A percentile compares a stretch with the other conserved stretches of the same genome.
phyloP scores from a whole-genome alignment of 495 filamentous ascomycete species.

The Usnea hakonensis region DNA sequence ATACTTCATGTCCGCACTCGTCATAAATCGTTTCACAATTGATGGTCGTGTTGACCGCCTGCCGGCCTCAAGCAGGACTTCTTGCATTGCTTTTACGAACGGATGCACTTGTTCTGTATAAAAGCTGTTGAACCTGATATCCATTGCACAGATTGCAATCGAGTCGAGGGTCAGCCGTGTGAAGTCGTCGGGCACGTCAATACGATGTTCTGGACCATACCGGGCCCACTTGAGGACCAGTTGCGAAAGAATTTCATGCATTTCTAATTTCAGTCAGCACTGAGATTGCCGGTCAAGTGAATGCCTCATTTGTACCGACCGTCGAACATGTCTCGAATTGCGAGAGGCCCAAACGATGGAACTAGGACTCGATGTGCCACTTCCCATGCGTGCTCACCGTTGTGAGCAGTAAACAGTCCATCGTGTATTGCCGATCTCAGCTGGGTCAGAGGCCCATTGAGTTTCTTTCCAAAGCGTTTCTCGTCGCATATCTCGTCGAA shows the following conservation, averaged over 20 bases:
- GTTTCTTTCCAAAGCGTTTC: slow-evolving; percentile 53
- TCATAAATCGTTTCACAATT: slow-evolving; percentile 38
- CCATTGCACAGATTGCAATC: slow-evolving; percentile 66
- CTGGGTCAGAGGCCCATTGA: slow-evolving; percentile 41
- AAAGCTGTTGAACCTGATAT: slow-evolving; percentile 67
- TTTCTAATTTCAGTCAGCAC: slow-evolving; percentile 35
- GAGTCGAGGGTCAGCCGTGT: slow-evolving; percentile 68
- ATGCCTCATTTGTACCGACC: slow-evolving; percentile 16
- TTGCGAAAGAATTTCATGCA: slow-evolving; percentile 62
- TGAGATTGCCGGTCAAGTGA: not conserved
- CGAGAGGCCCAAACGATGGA: slow-evolving; percentile 65
- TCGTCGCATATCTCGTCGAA: slow-evolving; percentile 63
- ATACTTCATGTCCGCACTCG: slow-evolving; percentile 47
- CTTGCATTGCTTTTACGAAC: slow-evolving; percentile 58
- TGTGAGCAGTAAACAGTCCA: slow-evolving; percentile 61
- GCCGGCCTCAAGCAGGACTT: slow-evolving; percentile 49
- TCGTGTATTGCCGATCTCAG: slow-evolving; percentile 53
- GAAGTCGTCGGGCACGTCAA: slow-evolving; percentile 62
- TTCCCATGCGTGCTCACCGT: slow-evolving; percentile 58
- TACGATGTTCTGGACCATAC: slow-evolving; percentile 47
- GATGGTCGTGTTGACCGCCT: slow-evolving; percentile 43
- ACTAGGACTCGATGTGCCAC: slow-evolving; percentile 60
- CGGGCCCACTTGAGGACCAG: slow-evolving; percentile 71
- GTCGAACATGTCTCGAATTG: slow-evolving; percentile 61
- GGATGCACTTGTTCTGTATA: slow-evolving; percentile 60